A percentile compares a stretch with the other conserved stretches of the same genome.
Evolutionary conservation across 1,284 basidiomycete genomes (phyloP).

Genomic region (Grifola frondosa): DNA sequence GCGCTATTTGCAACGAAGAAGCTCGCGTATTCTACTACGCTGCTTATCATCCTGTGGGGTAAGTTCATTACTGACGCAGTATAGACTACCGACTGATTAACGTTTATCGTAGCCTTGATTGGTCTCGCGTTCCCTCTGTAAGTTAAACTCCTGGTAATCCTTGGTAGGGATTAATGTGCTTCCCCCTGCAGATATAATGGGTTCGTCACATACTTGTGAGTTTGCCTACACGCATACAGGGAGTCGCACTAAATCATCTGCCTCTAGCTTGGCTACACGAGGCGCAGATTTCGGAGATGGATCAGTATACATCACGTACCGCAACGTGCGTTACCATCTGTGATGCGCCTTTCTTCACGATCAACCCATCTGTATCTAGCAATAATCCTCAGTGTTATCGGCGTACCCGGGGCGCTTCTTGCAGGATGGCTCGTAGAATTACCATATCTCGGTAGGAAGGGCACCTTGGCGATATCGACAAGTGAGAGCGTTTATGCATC

Average conservation of each 20-base stretch:
- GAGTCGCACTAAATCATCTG: not conserved
- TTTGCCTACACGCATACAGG: not conserved
- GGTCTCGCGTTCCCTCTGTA: slow-evolving; percentile 74
- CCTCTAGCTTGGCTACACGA: slow-evolving; percentile 49
- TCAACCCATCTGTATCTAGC: slow-evolving; percentile 34
- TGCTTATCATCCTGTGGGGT: slow-evolving; percentile 57
- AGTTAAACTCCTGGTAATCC: slow-evolving; percentile 17
- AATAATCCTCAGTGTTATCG: slow-evolving; percentile 67
- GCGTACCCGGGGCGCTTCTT: slow-evolving; percentile 64
- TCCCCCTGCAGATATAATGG: slow-evolving; percentile 48
- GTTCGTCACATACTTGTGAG: slow-evolving; percentile 64
- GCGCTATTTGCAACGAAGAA: slow-evolving; percentile 63
- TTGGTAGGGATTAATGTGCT: slow-evolving; percentile 4
- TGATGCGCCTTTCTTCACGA: not conserved
- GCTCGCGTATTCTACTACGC: slow-evolving; percentile 58
- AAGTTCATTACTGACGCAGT: not conserved
- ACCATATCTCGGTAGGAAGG: slow-evolving; percentile 58
- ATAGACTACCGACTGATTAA: too few relatives aligned
- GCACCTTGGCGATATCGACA: slow-evolving; percentile 61
- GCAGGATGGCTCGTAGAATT: slow-evolving; percentile 63
- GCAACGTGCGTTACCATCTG: slow-evolving; percentile 47
- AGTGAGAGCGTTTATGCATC: slow-evolving; percentile 31
- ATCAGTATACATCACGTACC: slow-evolving; percentile 63
- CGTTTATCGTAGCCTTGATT: slow-evolving; percentile 52
- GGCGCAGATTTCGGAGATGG: slow-evolving; percentile 65